phyloP scores from a whole-genome alignment of 2,329 filamentous ascomycete genomes.

The Fusarium devonianum region DNA sequence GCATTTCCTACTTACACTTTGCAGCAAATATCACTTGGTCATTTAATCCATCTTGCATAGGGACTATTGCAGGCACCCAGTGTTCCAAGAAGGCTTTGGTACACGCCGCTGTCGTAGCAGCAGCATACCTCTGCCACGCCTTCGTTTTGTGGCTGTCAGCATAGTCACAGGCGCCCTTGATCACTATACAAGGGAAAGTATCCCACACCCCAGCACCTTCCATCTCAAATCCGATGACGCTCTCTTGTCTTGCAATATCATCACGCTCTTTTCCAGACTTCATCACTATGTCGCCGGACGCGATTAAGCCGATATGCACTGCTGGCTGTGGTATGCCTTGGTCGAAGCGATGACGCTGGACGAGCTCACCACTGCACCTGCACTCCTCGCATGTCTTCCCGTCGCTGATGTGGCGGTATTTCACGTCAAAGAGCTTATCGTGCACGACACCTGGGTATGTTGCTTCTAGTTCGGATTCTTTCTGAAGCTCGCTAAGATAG shows the following conservation, averaged over 20 bases:
- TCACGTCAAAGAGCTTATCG: no score
- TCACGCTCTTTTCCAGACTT: conserved; percentile 10
- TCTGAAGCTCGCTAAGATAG: no score
- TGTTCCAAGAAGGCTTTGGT: conserved; percentile 4
- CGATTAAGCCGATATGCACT: conserved; percentile 13
- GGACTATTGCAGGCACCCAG: no score
- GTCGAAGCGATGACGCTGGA: no score
- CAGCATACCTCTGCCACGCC: conserved; percentile 5
- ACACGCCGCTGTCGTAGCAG: conserved; percentile 1
- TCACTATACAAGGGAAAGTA: conserved; percentile 14
- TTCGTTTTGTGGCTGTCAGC: conserved; percentile 24
- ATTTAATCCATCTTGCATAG: no score
- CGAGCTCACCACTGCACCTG: not conserved
- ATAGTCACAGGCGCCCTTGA: conserved; percentile 27
- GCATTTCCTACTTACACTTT: conserved; percentile 11
- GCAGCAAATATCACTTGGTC: not conserved
- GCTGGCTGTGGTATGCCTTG: not conserved
- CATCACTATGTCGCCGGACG: conserved; percentile 14
- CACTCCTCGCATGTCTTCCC: not conserved
- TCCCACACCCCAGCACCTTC: conserved; percentile 23
- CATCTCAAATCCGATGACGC: conserved; percentile 23
- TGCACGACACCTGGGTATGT: no score
- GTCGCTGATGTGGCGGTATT: no score
- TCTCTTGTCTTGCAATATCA: not conserved
- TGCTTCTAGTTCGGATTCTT: no score